phyloP scores from a whole-genome alignment of 1,284 basidiomycete genomes.

The Afroboletus lepidellus region DNA sequence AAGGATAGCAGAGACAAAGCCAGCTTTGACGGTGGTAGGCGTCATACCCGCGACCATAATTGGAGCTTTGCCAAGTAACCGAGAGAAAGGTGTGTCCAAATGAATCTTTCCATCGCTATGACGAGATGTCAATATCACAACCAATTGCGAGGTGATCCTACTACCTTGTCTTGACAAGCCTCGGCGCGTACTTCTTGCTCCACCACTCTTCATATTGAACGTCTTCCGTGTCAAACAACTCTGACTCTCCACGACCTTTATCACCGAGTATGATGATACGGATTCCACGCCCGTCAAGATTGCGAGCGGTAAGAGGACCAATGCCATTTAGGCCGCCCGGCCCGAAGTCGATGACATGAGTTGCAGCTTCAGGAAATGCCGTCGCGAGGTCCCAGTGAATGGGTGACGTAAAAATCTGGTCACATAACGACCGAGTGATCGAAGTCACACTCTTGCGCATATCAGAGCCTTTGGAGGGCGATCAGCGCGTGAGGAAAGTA shows the following conservation, averaged over 20 bases:
- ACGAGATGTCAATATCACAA: conserved; percentile 13
- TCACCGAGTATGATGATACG: conserved; percentile 86
- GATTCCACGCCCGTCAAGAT: conserved; percentile 91
- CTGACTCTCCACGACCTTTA: conserved; percentile 81
- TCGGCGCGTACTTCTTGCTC: conserved; percentile 85
- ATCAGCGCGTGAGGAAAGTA: conserved; percentile 17
- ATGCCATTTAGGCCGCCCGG: conserved; percentile 94
- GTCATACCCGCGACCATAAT: conserved; percentile 99
- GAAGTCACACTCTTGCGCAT: conserved; percentile 66
- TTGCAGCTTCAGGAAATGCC: conserved; percentile 84
- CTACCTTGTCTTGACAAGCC: conserved; percentile 86
- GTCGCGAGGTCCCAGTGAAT: conserved; percentile 94
- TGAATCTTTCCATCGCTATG: conserved; percentile 84
- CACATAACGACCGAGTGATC: conserved; percentile 80
- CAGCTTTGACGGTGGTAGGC: conserved; percentile 88
- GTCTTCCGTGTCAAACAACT: conserved; percentile 71
- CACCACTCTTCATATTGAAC: conserved; percentile 86
- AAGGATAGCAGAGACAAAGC: conserved; percentile 89
- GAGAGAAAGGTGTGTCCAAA: conserved; percentile 95
- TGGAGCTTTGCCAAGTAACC: conserved; percentile 91
- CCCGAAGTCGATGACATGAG: conserved; percentile 95
- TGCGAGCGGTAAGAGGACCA: conserved; percentile 86
- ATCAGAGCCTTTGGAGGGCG: conserved; percentile 65
- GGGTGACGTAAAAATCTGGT: conserved; percentile 90
- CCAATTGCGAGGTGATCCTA: conserved; percentile 14